Conservation (phyloP, 2,329 filamentous ascomycete species). For the Decorospora gaudefroyi region DNA sequence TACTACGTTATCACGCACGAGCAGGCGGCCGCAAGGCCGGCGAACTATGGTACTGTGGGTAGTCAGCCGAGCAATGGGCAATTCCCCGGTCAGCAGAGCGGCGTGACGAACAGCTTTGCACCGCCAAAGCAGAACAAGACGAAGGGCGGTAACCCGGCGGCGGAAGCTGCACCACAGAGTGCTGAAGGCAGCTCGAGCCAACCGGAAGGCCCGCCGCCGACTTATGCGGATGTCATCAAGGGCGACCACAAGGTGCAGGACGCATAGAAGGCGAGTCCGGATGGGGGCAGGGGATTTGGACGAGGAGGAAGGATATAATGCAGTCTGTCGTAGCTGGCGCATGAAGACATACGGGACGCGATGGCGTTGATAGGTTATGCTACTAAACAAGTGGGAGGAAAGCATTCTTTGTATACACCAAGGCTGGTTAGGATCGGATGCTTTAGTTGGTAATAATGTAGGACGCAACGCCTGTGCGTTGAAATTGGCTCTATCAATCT, state of each 20-base stretch:
- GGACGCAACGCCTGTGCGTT: no score
- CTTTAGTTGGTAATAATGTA: no score
- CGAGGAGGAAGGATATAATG: not conserved
- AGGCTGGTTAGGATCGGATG: no score
- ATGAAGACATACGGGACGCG: not conserved
- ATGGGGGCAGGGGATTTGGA: not conserved
- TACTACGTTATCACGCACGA: slow-evolving; percentile 37
- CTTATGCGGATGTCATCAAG: slow-evolving; percentile 86
- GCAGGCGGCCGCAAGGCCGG: slow-evolving; percentile 48
- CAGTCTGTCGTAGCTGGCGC: slow-evolving; percentile 1
- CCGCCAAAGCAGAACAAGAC: slow-evolving; percentile 29
- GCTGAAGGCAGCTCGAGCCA: slow-evolving; percentile 37
- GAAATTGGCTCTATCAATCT: no score
- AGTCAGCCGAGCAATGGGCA: slow-evolving; percentile 46
- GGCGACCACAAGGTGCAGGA: slow-evolving; percentile 88
- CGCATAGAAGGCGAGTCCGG: slow-evolving; percentile 19
- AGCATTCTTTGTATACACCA: slow-evolving; percentile 1
- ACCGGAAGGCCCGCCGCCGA: slow-evolving; percentile 67
- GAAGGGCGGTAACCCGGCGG: slow-evolving; percentile 17
- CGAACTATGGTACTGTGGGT: slow-evolving; percentile 51
- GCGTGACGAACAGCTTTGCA: slow-evolving; percentile 38
- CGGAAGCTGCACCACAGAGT: slow-evolving; percentile 22
- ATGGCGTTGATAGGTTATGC: slow-evolving; percentile 7
- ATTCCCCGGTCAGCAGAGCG: slow-evolving; percentile 51
- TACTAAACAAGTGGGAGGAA: not conserved